Evolutionary conservation across 2,329 filamentous ascomycete species (phyloP).

Genomic region (Xylariaceae sp.): DNA sequence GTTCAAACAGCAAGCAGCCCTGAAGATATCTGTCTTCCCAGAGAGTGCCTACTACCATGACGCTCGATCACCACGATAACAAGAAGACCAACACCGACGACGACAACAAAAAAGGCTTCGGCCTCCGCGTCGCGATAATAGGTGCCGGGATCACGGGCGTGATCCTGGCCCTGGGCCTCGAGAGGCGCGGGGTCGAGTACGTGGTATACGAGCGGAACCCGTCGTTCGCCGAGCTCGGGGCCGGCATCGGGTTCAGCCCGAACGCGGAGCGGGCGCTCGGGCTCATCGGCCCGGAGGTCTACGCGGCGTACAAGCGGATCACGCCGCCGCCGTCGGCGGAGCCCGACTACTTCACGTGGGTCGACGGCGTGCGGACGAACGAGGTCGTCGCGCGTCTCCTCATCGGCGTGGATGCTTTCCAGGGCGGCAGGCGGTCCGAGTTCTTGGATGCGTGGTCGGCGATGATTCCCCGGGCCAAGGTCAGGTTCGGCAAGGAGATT

Average conservation of each 20-base stretch:
- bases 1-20: too few species aligned
- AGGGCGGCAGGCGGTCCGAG: conserved; percentile 36
- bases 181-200: conserved; percentile 37
- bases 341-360: conserved; percentile 39
- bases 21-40: too few species aligned
- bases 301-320: conserved; percentile 34
- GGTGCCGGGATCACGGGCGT: conserved; percentile 49
- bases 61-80: background rate
- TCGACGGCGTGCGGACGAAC: conserved; percentile 31
- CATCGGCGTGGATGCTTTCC: conserved; percentile 38
- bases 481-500: conserved; percentile 33
- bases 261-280: conserved; percentile 44
- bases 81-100: conserved; percentile 5
- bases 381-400: conserved; percentile 31
- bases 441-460: conserved; percentile 36
- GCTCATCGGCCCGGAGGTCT: conserved; percentile 30
- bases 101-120: conserved; percentile 2
- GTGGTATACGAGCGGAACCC: conserved; percentile 43
- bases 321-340: conserved; percentile 15
- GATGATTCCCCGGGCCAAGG: conserved; percentile 24
- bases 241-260: conserved; percentile 47
- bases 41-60: background rate
- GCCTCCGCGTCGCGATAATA: conserved; percentile 40
- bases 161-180: conserved; percentile 42
- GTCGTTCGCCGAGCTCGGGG: conserved; percentile 42